Evolutionary conservation across 2,329 filamentous ascomycete genomes (phyloP).

Genomic region (Calonectria pauciramosa): DNA sequence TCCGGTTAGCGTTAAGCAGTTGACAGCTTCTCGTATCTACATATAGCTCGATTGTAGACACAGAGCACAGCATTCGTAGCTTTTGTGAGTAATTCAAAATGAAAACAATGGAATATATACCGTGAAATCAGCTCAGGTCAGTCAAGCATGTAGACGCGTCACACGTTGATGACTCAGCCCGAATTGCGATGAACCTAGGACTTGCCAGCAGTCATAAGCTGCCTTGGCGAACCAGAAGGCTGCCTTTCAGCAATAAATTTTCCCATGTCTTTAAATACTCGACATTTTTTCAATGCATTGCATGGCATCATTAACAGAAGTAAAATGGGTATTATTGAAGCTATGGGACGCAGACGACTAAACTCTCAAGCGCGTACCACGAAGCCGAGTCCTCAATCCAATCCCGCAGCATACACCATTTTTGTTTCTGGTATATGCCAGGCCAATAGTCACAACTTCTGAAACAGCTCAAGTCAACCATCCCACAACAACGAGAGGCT

Average conservation of each 20-base stretch:
- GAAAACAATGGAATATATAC: neutral
- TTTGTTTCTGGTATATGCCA: neutral
- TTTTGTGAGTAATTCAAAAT: neutral
- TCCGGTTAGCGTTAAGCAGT: neutral
- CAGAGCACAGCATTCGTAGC: neutral
- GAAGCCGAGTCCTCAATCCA: neutral
- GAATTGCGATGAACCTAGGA: neutral
- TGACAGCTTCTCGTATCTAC: neutral
- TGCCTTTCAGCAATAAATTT: neutral
- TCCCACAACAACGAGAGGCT: neutral
- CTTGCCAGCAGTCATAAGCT: neutral
- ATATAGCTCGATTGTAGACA: neutral
- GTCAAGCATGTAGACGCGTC: neutral
- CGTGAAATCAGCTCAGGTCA: neutral
- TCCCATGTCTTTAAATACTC: neutral
- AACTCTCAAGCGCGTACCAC: neutral
- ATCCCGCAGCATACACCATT: neutral
- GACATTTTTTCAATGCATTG: neutral
- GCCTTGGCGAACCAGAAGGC: neutral
- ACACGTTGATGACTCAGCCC: neutral
- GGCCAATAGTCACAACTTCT: neutral
- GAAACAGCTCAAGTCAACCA: neutral
- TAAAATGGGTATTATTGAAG: neutral
- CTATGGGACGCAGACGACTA: neutral
- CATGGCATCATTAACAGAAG: neutral